These are phyloP conservation scores for Fusarium multiceps DNA, from an alignment of 2,329 filamentous ascomycete genomes.

Conservation along the genomic window DNA sequence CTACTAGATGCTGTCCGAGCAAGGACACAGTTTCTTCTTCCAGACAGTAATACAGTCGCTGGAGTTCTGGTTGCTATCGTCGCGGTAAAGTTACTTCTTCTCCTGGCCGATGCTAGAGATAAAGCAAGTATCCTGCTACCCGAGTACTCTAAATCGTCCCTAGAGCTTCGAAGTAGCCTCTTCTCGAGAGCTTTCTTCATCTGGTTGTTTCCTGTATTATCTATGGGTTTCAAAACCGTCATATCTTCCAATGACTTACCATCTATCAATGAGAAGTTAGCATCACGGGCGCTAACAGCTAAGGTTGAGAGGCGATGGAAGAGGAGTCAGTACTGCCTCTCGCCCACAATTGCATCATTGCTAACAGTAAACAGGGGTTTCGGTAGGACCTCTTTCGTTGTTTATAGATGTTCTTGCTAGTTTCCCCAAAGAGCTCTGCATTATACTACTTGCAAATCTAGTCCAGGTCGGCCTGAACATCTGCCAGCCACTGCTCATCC, in stretches of 20 bases:
- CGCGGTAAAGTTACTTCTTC: no score
- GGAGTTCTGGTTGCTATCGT: no score
- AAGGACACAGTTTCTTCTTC: neutral
- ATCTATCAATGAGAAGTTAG: neutral
- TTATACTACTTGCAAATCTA: neutral
- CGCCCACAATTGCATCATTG: no score
- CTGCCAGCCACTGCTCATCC: constrained; percentile 1
- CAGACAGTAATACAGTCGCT: no score
- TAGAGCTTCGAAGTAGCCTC: neutral
- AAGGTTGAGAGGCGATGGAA: no score
- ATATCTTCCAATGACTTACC: neutral
- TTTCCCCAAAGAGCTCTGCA: constrained; percentile 1
- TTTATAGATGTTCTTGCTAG: neutral
- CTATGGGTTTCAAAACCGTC: neutral
- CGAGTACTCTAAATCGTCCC: no score
- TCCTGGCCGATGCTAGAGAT: no score
- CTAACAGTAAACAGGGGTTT: no score
- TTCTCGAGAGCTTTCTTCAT: neutral
- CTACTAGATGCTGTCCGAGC: neutral
- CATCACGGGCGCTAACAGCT: neutral
- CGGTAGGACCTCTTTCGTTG: no score
- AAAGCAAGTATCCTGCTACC: no score
- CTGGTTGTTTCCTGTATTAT: neutral
- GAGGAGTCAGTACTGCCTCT: no score
- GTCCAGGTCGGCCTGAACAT: neutral